Base-by-base conservation (phyloP, 2,329 filamentous ascomycete genomes). In the Ceratocystis huliohia region DNA sequence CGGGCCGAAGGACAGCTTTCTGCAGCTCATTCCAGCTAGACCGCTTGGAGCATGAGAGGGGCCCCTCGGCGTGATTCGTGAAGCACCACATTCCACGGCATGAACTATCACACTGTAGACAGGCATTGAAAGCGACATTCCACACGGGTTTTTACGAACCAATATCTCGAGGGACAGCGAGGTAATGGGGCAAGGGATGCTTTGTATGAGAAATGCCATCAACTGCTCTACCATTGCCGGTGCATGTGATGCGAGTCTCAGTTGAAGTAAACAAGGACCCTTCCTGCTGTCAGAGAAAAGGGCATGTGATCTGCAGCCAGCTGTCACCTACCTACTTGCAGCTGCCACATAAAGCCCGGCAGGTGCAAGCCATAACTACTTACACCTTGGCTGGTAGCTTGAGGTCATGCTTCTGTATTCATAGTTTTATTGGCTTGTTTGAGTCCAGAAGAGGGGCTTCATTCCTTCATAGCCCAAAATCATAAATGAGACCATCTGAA, bases 41-140 rank as follows among this genome's bases (percentile, higher is more conserved):
- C 5, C 25, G 15, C 28, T n/a, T 30, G 2, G 30, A 37, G 8
- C 56, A 59, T 37, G 30, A 20, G 13, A 15, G 15, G n/a, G 10
- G 8, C 2, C 28, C 28, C 56, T 15, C 53, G 10, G 53, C 28
- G 10, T 57, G 53, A 33, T 59, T n/a, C 56, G 33, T 59, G 33
- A 3, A n/a, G 53, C 8, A 3, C 13, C 13, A 30, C 53, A 57
- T 30, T 15, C 53, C 20, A 28, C 15, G 15, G 22, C 7, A 15
- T 59, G 15, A n/a, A 30, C 56, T 10, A 59, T 30, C 17, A 20
- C 15, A 28, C 7, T 37, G 56, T 10, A n/a, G 25, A 59, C 7
- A 37, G 56, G 56, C 56, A 59, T 59, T 59, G 56, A 37, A 17
- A 25, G 0, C 56, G 20, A n/a, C 56, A 59, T 59, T 59, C 56